phyloP scores from a whole-genome alignment of 441 rosid species.

The Bruguiera hainesii region DNA sequence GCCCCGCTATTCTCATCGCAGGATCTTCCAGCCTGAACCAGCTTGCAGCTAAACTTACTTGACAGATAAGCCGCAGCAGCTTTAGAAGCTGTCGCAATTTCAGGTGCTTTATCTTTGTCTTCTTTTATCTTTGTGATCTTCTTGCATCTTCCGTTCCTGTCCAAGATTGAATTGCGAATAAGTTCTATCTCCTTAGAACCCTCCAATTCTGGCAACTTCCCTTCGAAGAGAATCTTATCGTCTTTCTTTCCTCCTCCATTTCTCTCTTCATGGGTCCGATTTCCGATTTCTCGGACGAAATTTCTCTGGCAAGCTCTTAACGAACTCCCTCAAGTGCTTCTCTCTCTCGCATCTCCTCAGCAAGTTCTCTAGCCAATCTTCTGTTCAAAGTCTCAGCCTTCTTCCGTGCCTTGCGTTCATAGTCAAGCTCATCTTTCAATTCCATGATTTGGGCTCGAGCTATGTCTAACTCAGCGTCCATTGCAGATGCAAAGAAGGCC shows the following conservation, averaged over 20 bases:
- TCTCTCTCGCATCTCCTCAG: conserved; percentile 54
- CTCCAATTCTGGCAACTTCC: conserved; percentile 51
- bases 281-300: conserved; percentile 45
- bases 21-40: conserved; percentile 26
- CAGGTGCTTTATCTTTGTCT: conserved; percentile 7
- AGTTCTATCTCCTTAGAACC: conserved; percentile 16
- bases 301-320: conserved; percentile 53
- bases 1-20: conserved; percentile 4
- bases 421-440: conserved; percentile 63
- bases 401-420: conserved; percentile 56
- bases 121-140: background rate
- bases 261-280: conserved; percentile 52
- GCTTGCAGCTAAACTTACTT: conserved; percentile 29
- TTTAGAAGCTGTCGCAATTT: background rate
- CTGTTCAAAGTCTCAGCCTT: conserved; percentile 51
- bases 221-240: conserved; percentile 62
- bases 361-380: conserved; percentile 56
- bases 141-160: conserved; percentile 17
- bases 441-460: conserved; percentile 50
- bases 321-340: conserved; percentile 54
- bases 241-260: conserved; percentile 73
- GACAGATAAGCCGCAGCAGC: conserved; percentile 17
- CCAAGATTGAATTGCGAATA: conserved; percentile 6
- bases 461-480: conserved; percentile 55
- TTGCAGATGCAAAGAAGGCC: conserved; percentile 45